Evolutionary conservation across 257 asterid species (phyloP).

Genomic region (Fraxinus pennsylvanica): DNA sequence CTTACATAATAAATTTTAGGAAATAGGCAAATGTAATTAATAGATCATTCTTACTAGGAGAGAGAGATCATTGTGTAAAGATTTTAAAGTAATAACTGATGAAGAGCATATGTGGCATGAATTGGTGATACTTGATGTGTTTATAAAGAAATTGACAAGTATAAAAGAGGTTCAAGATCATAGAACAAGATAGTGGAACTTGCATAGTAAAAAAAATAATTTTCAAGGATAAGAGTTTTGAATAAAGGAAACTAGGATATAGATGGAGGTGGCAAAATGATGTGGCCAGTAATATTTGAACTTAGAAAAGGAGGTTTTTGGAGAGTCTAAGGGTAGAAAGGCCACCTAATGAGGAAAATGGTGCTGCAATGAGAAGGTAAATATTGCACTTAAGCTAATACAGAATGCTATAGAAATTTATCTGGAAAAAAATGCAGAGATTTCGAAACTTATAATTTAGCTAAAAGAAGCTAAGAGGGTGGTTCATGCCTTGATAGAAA

Average conservation of each 20-base stretch:
- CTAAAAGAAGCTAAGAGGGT: background rate
- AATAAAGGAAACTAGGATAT: background rate
- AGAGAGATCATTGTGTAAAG: too few species aligned
- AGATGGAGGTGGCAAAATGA: background rate
- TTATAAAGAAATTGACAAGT: background rate
- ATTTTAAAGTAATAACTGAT: too few species aligned
- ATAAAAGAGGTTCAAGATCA: background rate
- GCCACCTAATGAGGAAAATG: background rate
- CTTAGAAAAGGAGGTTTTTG: background rate
- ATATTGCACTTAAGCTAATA: background rate
- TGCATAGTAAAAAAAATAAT: background rate
- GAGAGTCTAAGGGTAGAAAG: background rate
- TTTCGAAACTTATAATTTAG: background rate
- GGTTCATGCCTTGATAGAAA: background rate
- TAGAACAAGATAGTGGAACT: background rate
- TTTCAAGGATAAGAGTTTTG: background rate
- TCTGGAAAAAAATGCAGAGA: background rate
- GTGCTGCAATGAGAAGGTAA: background rate
- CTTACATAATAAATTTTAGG: too few species aligned
- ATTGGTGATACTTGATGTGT: background rate
- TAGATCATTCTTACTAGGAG: too few species aligned
- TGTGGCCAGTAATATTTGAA: background rate
- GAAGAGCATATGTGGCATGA: too few species aligned
- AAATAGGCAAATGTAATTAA: too few species aligned
- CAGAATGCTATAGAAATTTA: background rate